Conservation (phyloP, 805 yeast species). For the Priceomyces melissophilus region DNA sequence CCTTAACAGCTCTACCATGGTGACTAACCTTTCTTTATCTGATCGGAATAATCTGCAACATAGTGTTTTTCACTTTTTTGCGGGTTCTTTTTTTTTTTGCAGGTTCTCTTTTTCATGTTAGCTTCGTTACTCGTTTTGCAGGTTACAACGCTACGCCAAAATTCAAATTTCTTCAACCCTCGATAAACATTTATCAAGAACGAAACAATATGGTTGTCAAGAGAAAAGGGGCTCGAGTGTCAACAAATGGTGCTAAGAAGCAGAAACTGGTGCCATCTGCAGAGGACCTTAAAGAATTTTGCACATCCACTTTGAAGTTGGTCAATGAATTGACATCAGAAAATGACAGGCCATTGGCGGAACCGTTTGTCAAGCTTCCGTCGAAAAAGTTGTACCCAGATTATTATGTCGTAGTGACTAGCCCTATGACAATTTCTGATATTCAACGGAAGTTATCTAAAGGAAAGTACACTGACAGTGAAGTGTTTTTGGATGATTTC, state of each 20-base stretch:
- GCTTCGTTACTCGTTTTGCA: neutral
- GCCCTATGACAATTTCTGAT: slow-evolving; percentile 34
- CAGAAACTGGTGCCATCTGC: slow-evolving; percentile 15
- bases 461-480: slow-evolving; percentile 36
- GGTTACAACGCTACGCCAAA: neutral
- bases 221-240: slow-evolving; percentile 12
- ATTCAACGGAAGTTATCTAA: slow-evolving; percentile 33
- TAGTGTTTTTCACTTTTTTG: neutral
- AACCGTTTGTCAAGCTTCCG: slow-evolving; percentile 33
- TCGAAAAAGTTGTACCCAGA: slow-evolving; percentile 38
- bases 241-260: slow-evolving; percentile 11
- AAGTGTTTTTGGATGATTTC: slow-evolving; percentile 34
- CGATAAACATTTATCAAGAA: neutral
- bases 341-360: slow-evolving; percentile 17
- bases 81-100: neutral
- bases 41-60: neutral
- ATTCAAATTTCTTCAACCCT: neutral
- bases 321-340: slow-evolving; percentile 33
- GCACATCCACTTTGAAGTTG: slow-evolving; percentile 26
- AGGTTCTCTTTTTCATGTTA: neutral
- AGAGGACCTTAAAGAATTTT: slow-evolving; percentile 26
- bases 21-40: neutral
- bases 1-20: neutral
- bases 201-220: slow-evolving; percentile 20
- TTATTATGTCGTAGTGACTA: slow-evolving; percentile 31